Evolutionary conservation across 2,329 filamentous ascomycete species (phyloP).

Genomic region (Aureobasidium sp.): DNA sequence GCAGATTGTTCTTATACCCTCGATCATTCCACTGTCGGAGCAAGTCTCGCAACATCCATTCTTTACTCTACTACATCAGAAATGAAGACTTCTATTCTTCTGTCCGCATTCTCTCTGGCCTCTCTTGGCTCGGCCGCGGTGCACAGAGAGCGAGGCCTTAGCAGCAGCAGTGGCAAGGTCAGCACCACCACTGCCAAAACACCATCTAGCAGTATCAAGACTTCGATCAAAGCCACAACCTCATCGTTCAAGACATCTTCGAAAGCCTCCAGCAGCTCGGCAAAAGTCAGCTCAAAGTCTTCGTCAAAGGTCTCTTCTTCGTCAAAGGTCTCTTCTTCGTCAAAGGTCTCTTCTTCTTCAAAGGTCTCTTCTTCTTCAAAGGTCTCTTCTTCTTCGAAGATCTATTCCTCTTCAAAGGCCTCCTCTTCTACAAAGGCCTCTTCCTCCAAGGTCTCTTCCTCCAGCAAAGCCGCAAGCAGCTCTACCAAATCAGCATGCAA

Average conservation of each 20-base stretch:
- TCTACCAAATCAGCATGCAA: background rate
- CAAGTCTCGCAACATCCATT: background rate
- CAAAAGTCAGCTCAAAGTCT: background rate
- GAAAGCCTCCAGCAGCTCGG: background rate
- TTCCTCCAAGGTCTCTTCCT: background rate
- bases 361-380: background rate
- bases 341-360: no score
- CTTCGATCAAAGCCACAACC: background rate
- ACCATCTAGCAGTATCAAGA: background rate
- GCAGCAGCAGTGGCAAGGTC: background rate
- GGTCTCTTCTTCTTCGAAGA: background rate
- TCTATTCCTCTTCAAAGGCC: background rate
- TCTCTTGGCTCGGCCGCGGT: constrained; percentile 7
- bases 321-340: background rate
- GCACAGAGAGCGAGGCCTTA: background rate
- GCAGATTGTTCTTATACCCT: background rate
- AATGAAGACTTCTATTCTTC: background rate
- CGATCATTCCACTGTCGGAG: background rate
- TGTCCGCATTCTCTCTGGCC: constrained; percentile 6
- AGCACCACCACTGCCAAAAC: background rate
- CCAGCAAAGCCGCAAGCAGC: background rate
- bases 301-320: background rate
- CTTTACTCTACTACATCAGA: background rate
- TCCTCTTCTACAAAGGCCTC: background rate
- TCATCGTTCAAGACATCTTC: background rate